Evolutionary conservation across 768 basidiomycete species (phyloP).

Genomic region (Leccinum ochraceum): DNA sequence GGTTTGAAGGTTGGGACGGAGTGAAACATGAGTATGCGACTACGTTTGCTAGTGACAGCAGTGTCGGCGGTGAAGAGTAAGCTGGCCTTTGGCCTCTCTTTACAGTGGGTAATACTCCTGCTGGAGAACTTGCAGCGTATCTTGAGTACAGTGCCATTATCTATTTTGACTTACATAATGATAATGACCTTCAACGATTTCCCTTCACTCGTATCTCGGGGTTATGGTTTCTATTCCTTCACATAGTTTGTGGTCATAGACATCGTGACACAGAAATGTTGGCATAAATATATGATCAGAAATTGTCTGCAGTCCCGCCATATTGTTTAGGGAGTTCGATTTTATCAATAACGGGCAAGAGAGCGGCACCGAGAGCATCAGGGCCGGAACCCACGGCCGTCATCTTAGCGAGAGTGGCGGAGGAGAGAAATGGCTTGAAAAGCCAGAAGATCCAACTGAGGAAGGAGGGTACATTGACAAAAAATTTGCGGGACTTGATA

Average conservation of each 20-base stretch:
- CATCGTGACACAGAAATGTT: neutral
- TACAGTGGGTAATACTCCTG: too few species aligned
- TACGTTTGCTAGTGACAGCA: conserved; percentile 40
- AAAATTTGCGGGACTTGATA: conserved; percentile 68
- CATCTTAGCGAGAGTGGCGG: conserved; percentile 82
- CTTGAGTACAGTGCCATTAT: neutral
- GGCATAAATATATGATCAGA: conserved; percentile 32
- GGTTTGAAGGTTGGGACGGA: conserved; percentile 43
- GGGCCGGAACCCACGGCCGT: conserved; percentile 67
- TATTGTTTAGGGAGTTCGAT: conserved; percentile 67
- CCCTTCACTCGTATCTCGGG: neutral
- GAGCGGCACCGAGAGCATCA: conserved; percentile 56
- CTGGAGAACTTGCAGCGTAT: neutral
- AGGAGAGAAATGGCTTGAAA: conserved; percentile 73
- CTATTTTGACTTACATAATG: neutral
- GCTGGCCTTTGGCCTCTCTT: neutral
- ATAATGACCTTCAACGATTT: neutral
- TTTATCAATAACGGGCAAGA: conserved; percentile 56
- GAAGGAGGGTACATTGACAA: conserved; percentile 76
- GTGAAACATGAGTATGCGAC: conserved; percentile 46
- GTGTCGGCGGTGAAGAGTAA: conserved; percentile 28
- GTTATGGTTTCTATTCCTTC: neutral
- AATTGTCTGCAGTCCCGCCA: conserved; percentile 63
- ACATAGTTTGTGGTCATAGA: neutral
- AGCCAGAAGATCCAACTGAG: conserved; percentile 84